Evolutionary conservation across 2,329 filamentous ascomycete species (phyloP), one percentile per base, ranked within the genome.

Genomic region (Ophiostoma triangulosporum): DNA sequence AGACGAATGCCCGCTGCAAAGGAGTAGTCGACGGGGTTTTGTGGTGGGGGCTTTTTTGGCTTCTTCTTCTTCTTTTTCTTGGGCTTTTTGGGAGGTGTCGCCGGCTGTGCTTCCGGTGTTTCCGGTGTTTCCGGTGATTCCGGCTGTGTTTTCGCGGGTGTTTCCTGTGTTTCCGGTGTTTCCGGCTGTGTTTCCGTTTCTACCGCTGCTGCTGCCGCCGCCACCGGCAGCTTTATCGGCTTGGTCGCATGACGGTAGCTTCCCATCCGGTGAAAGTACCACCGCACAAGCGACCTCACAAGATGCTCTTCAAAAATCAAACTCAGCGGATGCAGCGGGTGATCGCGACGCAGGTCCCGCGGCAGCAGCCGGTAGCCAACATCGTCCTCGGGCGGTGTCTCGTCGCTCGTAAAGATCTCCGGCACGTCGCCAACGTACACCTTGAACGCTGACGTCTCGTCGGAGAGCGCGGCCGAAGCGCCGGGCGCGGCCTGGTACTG

Each of bases 381-480:
- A 8, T 67, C 54, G 1, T 82, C 76, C 54, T 43, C 38, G 5
- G 9, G 24, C 15, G 36, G 24, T 2, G 8, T 20, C 29, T 22
- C 43, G 62, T 64, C 29, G 62, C 60, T 31, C 63, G 64, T 46
- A 50, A 59, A 54, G 40, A 64, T 55, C 62, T 57, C 55, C 0
- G 69, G 75, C 11, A 73, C 60, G 56, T 79, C 74, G 6, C 62
- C 60, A 4, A 63, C 60, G 53, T 77, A 70, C 27, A 77, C 64
- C 0, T 70, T 70, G 32, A 75, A 63, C 35, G 72, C 65, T 4
- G 72, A 65, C 4, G 57, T 50, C 60, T 62, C 17, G 61, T 53
- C 62, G 2, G 24, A 17, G 4, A 29, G 43, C 15, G 43, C 43
- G n/a, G 15, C 40, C 1, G 40, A 27, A 36, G 60, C 55, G 48